Evolutionary conservation across 148 eudicot genomes (phyloP), one percentile per base, ranked within the genome.

Genomic region (Silene uniflora): DNA sequence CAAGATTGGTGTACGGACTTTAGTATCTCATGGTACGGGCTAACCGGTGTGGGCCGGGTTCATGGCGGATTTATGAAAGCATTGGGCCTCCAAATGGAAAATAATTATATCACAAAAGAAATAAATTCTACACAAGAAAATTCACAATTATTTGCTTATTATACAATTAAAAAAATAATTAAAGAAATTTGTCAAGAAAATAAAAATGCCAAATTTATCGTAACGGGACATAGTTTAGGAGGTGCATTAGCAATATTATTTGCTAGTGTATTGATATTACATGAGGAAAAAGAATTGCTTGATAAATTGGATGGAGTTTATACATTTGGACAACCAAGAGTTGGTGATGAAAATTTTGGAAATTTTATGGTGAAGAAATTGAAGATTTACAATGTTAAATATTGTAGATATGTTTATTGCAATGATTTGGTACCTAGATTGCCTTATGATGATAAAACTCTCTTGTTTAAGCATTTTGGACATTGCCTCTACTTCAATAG

Each of bases 301-400:
- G 75, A 80, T 16, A 81, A 85, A 49, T 65, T 92, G 54, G 86
- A 87, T 73, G 94, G 93, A n/a, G 95, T 89, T 12, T 92, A 92
- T 79, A 90, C 97, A 8, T 92, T 82, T 77, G 97, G 95, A 72
- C 96, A 90, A 76, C 96, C 97, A 16, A 87, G 93, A 52, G 91
- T 90, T 24, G 96, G 97, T 55, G 85, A 92, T 76, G 73, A 65
- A 67, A 56, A 85, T 14, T 90, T 92, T 84, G 97, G 96, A 49
- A 83, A 86, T 29, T 92, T 78, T 79, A 87, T 90, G 96, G 80
- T 77, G 82, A 81, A 80, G 65, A 90, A 86, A 18, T 27, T 90
- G 78, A 67, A 39, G 75, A 10, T 17, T 35, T 74, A 88, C 66
- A 71, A 84, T 79, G 88, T 92, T 2, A 88, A 76, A 21, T 89